Percentiles rank a stretch among this genome's conserved stretches.
Conservation (phyloP, 306 rosid species). For the Castanea sativa region DNA sequence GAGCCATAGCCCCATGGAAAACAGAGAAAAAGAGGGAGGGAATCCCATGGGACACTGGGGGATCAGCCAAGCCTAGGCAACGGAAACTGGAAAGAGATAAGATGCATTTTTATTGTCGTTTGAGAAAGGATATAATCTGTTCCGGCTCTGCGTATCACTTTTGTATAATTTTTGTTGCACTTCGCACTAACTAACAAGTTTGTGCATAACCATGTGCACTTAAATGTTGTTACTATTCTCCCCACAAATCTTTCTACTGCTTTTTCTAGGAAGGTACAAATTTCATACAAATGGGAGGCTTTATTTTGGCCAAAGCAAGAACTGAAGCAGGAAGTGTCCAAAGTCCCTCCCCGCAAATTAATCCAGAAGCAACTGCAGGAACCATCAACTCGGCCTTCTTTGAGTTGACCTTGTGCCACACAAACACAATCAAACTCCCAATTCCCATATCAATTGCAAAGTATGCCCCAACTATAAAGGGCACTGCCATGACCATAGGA, state of each 20-base stretch:
- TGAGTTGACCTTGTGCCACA: constrained; percentile 51
- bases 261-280: constrained; percentile 52
- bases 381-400: constrained; percentile 64
- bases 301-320: constrained; percentile 80
- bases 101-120: not conserved
- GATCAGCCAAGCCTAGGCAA: not conserved
- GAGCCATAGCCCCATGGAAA: not conserved
- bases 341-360: constrained; percentile 92
- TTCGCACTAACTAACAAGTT: not conserved
- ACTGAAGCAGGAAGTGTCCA: constrained; percentile 92
- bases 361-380: constrained; percentile 88
- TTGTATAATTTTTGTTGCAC: not conserved
- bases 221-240: not conserved
- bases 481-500: constrained; percentile 93
- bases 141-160: not conserved
- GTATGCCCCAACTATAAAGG: constrained; percentile 88
- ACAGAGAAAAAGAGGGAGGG: not conserved
- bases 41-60: not conserved
- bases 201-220: not conserved
- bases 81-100: not conserved
- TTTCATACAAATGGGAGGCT: constrained; percentile 95
- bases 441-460: constrained; percentile 82
- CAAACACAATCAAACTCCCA: constrained; percentile 66
- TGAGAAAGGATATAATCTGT: not conserved
- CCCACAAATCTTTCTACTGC: not conserved